Evolutionary conservation across 2,329 filamentous ascomycete species (phyloP).

Genomic region (Fusarium sp.): DNA sequence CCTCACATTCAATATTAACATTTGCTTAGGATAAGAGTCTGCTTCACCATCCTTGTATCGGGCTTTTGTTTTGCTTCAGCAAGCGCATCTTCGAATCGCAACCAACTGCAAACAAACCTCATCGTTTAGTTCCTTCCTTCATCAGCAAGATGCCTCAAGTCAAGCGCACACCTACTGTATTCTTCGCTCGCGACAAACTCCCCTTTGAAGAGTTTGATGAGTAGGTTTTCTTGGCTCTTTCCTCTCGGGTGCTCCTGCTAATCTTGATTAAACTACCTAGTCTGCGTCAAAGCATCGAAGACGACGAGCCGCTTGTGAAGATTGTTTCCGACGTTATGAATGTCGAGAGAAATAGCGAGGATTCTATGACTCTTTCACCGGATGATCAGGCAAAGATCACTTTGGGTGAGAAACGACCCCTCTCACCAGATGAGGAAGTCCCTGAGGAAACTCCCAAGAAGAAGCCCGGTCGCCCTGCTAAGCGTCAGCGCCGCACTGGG

Average conservation of each 20-base stretch:
- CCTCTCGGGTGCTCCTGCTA: neutral
- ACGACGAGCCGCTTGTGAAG: neutral
- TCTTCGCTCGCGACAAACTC: slow-evolving; percentile 38
- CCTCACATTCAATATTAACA: neutral
- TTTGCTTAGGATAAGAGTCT: neutral
- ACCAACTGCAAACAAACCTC: neutral
- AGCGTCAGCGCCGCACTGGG: slow-evolving; percentile 18
- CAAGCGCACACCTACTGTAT: slow-evolving; percentile 24
- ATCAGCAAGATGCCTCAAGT: slow-evolving; percentile 26
- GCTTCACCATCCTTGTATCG: neutral
- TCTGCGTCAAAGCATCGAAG: slow-evolving; percentile 21
- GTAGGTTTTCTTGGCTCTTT: slow-evolving; percentile 5
- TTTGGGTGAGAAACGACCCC: slow-evolving; percentile 4
- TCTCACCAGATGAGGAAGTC: neutral
- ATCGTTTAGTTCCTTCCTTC: neutral
- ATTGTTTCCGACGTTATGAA: slow-evolving; percentile 20
- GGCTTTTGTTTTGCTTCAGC: neutral
- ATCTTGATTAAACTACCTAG: slow-evolving; percentile 3
- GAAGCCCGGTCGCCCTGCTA: slow-evolving; percentile 1
- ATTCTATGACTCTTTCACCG: neutral
- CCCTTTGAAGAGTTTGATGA: slow-evolving; percentile 17
- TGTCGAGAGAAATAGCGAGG: slow-evolving; percentile 17
- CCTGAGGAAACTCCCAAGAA: neutral
- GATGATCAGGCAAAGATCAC: neutral
- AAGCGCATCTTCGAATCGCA: neutral